These are phyloP conservation scores for Brassica incana DNA, from an alignment of 345 rosid species.

Conservation along the genomic window DNA sequence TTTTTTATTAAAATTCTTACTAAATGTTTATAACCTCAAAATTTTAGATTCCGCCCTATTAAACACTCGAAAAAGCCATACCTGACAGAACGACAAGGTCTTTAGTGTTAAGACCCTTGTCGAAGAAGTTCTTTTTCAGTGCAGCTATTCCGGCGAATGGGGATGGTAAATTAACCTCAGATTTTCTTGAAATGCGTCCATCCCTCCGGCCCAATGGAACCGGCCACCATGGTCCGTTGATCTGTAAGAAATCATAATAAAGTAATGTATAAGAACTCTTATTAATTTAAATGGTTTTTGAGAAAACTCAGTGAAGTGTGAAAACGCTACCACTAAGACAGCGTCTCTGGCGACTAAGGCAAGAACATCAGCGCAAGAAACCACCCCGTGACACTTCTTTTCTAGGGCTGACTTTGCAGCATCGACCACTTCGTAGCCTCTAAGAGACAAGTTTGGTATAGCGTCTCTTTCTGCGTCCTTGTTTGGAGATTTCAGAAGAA, in stretches of 20 bases:
- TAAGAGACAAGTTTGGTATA: constrained; percentile 40
- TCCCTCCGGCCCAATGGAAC: constrained; percentile 67
- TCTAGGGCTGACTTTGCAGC: constrained; percentile 47
- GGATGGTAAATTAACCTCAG: constrained; percentile 47
- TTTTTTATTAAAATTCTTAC: too few species aligned
- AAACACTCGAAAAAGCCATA: background rate
- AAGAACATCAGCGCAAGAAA: constrained; percentile 68
- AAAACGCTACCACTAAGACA: constrained; percentile 43
- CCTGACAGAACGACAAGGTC: constrained; percentile 64
- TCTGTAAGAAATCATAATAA: constrained; percentile 31
- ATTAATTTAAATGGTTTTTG: background rate
- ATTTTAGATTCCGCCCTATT: too few species aligned
- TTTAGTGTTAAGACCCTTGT: constrained; percentile 49
- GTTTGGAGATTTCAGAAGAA: constrained; percentile 44
- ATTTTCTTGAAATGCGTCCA: constrained; percentile 47
- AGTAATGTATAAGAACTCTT: background rate
- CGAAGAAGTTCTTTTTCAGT: constrained; percentile 42
- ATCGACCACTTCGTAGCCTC: constrained; percentile 56
- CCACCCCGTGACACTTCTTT: constrained; percentile 44
- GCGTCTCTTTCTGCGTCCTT: constrained; percentile 52
- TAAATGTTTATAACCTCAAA: too few species aligned
- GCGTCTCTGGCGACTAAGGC: constrained; percentile 65
- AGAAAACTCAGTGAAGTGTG: background rate
- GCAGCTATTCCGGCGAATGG: constrained; percentile 39
- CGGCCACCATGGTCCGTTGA: constrained; percentile 57